These are phyloP conservation scores for Funneliformis mosseae DNA, from an alignment of 192 early-diverging fungal species.

Conservation along the genomic window DNA sequence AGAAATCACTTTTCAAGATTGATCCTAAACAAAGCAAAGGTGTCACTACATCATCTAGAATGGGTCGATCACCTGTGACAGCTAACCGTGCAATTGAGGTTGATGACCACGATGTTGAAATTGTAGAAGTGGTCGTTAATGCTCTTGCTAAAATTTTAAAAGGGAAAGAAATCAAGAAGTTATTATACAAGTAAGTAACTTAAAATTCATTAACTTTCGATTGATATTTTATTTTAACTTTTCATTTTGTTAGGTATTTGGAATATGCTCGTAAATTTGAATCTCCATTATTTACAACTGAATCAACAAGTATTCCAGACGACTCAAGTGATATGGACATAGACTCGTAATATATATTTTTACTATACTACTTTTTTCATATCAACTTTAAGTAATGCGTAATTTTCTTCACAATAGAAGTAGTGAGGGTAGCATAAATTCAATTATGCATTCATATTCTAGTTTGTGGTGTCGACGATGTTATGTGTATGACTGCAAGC, in stretches of 20 bases:
- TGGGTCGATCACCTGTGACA: neutral
- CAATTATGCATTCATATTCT: conserved; percentile 19
- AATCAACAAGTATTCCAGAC: neutral
- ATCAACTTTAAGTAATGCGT: neutral
- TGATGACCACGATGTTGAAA: neutral
- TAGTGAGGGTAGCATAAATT: neutral
- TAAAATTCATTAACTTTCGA: neutral
- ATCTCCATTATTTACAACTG: neutral
- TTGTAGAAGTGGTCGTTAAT: neutral
- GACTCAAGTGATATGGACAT: neutral
- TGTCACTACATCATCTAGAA: neutral
- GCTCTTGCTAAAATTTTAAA: conserved; percentile 7
- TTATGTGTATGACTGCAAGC: conserved; percentile 31
- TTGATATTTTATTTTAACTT: neutral
- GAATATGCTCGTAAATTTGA: conserved; percentile 1
- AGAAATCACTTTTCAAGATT: neutral
- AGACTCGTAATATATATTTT: neutral
- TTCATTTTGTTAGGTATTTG: neutral
- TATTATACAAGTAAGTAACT: neutral
- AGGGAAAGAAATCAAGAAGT: conserved; percentile 1
- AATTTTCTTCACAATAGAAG: neutral
- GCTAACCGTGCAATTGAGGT: neutral
- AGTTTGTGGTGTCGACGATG: conserved; percentile 32
- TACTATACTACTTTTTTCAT: neutral
- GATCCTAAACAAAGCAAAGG: neutral